Evolutionary conservation across 1,284 basidiomycete species (phyloP).

Genomic region (Melampsora larici-populina): DNA sequence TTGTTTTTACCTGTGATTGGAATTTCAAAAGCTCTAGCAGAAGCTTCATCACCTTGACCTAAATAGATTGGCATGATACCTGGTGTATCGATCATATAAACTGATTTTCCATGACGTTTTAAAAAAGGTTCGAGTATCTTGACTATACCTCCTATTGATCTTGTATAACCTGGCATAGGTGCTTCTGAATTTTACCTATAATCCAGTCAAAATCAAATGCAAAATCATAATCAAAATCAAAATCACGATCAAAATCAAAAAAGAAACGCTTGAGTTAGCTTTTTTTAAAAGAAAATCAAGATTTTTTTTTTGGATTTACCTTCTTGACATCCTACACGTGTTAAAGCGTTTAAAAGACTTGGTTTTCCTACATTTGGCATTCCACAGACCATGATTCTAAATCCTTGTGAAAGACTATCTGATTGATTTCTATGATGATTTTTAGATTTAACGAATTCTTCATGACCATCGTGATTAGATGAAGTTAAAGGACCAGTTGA

Average conservation of each 20-base stretch:
- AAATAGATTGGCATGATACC: constrained; percentile 96
- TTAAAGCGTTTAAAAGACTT: constrained; percentile 83
- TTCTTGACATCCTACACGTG: constrained; percentile 79
- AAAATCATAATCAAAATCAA: too few relatives aligned
- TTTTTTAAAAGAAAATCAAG: too few relatives aligned
- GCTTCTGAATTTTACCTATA: constrained; percentile 79
- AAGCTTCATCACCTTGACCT: constrained; percentile 75
- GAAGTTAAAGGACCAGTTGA: too few relatives aligned
- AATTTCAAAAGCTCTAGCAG: constrained; percentile 86
- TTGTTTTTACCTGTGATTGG: constrained; percentile 79
- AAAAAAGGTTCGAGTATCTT: constrained; percentile 74
- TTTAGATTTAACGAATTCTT: too few relatives aligned
- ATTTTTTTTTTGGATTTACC: constrained; percentile 62
- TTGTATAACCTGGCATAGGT: constrained; percentile 81
- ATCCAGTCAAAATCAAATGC: too few relatives aligned
- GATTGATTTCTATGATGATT: not conserved
- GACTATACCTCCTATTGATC: constrained; percentile 50
- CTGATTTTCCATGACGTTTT: constrained; percentile 69
- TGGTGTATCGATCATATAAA: constrained; percentile 93
- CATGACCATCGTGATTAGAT: too few relatives aligned
- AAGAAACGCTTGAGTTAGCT: too few relatives aligned
- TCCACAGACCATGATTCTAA: constrained; percentile 84
- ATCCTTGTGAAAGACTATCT: constrained; percentile 58
- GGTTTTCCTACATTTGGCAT: constrained; percentile 99
- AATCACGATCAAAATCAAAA: too few relatives aligned